phyloP scores from a whole-genome alignment of 257 asterid species.

The Solanum ossicruentum region DNA sequence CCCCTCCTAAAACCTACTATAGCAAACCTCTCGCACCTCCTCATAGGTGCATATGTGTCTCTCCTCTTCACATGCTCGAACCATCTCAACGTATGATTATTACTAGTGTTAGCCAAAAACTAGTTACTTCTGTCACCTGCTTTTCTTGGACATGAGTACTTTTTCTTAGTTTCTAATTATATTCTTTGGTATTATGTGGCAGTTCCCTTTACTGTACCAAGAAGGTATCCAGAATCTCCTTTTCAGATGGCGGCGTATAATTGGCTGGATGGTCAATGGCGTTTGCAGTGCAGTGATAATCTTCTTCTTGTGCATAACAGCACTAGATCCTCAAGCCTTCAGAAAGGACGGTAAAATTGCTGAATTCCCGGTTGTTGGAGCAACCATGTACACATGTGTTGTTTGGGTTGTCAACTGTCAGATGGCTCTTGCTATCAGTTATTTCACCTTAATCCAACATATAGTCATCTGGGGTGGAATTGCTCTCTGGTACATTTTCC shows the following conservation, averaged over 20 bases:
- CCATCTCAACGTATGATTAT: neutral
- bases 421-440: constrained; percentile 74
- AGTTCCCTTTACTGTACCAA: constrained; percentile 96
- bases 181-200: constrained; percentile 3
- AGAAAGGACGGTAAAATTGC: constrained; percentile 52
- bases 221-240: constrained; percentile 87
- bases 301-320: constrained; percentile 56
- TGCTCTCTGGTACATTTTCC: constrained; percentile 71
- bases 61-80: too few relatives aligned
- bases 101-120: neutral
- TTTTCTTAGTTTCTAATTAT: neutral
- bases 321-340: constrained; percentile 54
- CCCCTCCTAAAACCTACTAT: neutral
- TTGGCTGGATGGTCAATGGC: constrained; percentile 94
- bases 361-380: constrained; percentile 46
- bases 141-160: neutral
- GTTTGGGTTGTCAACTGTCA: constrained; percentile 95
- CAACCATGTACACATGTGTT: constrained; percentile 72
- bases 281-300: constrained; percentile 48
- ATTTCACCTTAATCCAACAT: constrained; percentile 83
- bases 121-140: neutral
- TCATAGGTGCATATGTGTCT: too few relatives aligned
- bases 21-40: neutral
- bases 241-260: constrained; percentile 83
- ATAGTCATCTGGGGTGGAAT: constrained; percentile 84